These are phyloP conservation scores for Dichomitus squalens DNA, from an alignment of 1,284 basidiomycete genomes.

Conservation along the genomic window DNA sequence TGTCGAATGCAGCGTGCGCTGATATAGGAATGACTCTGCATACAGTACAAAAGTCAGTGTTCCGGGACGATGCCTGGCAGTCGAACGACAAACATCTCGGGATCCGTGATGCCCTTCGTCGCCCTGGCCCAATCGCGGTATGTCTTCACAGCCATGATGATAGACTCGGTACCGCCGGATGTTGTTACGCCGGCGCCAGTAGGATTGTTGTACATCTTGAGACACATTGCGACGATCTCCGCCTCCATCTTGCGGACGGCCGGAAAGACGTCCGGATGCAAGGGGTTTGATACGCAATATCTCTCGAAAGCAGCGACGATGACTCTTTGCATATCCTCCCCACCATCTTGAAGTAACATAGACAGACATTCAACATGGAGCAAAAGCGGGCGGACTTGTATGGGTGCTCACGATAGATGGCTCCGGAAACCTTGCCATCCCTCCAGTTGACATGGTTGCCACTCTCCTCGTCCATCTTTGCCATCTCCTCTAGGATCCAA, in stretches of 20 bases:
- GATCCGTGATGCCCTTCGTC: conserved; percentile 87
- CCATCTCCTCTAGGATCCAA: conserved; percentile 83
- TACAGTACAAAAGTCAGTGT: conserved; percentile 7
- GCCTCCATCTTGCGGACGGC: conserved; percentile 97
- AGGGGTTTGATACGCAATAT: conserved; percentile 85
- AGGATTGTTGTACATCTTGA: conserved; percentile 86
- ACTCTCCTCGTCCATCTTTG: conserved; percentile 69
- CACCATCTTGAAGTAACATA: conserved; percentile 62
- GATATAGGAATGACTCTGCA: conserved; percentile 81
- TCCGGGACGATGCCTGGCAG: not conserved
- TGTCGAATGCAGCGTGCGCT: conserved; percentile 95
- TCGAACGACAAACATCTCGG: conserved; percentile 77
- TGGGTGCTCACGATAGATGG: conserved; percentile 76
- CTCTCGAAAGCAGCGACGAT: conserved; percentile 71
- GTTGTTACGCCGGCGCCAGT: conserved; percentile 90
- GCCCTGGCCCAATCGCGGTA: conserved; percentile 91
- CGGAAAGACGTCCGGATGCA: conserved; percentile 96
- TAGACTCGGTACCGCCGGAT: conserved; percentile 95
- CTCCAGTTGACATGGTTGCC: conserved; percentile 59
- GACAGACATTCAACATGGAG: not conserved
- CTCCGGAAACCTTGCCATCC: conserved; percentile 81
- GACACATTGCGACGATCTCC: conserved; percentile 93
- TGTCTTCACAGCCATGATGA: conserved; percentile 93
- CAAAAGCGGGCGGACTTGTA: not conserved
- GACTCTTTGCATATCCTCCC: conserved; percentile 76